Evolutionary conservation across 106 monocot genomes (phyloP), one percentile per base, ranked within the genome.

Genomic region (Iris macrosiphon): DNA sequence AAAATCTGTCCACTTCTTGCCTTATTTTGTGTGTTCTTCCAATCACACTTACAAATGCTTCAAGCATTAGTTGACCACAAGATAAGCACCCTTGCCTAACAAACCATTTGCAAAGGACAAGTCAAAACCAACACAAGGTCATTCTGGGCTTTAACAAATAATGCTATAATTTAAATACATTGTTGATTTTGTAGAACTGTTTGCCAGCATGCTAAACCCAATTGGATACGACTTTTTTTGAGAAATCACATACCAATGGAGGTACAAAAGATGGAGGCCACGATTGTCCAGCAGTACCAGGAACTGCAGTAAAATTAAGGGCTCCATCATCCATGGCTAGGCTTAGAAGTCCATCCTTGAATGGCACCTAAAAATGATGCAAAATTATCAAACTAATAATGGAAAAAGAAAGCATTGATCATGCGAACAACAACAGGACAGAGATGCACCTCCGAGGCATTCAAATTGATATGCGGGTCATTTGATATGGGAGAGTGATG

Each of bases 191-290:
- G 15, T 44, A 28, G 17, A 24, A 25, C 22, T 8, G 44, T 18
- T 44, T 42, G 17, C 28, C 7, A 12, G 11, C 27, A 34, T 46
- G 23, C 14, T 48, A 10, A 62, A 34, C 18, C 51, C 50, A 9
- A 27, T 51, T 15, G 38, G 17, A 9, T 12, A 4, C 7, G 6
- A 34, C 18, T 19, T 1, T 14, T 15, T 0, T 25, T 45, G 40
- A 27, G 21, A 67, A 46, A 21, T 17, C 19, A 68, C 70, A 53
- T 14, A 82, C 75, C 72, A 35, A 38, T n/a, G 13, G 25, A 47
- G 48, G 72, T 37, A 45, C 4, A 28, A 23, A 15, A 22, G 55
- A 20, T 51, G 65, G 61, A 60, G 40, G 24, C 40, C 40, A 59
- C 42, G 56, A 51, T 27, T 47, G 53, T 29, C 31, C 8, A 1